These are phyloP conservation scores for Penicillium ucsense DNA, from an alignment of 495 filamentous ascomycete species.

Conservation along the genomic window DNA sequence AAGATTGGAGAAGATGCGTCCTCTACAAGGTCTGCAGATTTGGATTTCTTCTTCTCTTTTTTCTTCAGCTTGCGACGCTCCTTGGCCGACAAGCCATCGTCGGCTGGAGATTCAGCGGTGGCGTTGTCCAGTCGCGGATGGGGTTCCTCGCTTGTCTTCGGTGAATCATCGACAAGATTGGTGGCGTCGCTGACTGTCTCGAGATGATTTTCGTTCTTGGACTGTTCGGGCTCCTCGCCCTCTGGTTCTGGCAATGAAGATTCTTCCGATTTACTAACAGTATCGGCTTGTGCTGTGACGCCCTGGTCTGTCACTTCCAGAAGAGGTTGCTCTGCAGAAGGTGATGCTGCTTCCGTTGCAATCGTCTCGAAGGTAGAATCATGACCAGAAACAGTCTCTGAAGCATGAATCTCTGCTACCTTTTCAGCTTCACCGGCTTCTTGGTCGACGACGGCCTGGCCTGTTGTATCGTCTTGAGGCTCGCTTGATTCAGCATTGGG, in stretches of 20 bases:
- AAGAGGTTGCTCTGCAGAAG: neutral
- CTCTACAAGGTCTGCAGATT: slow-evolving; percentile 17
- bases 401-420: neutral
- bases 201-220: slow-evolving; percentile 1
- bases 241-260: neutral
- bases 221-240: neutral
- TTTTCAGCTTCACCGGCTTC: neutral
- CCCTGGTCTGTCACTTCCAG: neutral
- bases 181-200: neutral
- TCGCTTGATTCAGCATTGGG: neutral
- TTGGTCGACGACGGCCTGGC: neutral
- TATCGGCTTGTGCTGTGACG: neutral
- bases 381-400: neutral
- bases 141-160: slow-evolving; percentile 1
- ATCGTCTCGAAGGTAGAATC: neutral
- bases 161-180: slow-evolving; percentile 5
- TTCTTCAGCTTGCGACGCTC: slow-evolving; percentile 27
- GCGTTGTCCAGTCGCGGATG: slow-evolving; percentile 6
- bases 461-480: neutral
- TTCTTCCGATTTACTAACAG: neutral
- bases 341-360: slow-evolving; percentile 2
- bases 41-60: slow-evolving; percentile 37
- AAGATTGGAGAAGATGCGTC: slow-evolving; percentile 8
- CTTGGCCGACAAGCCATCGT: slow-evolving; percentile 12
- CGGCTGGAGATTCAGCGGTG: slow-evolving; percentile 4